phyloP scores from a whole-genome alignment of 139 green algal genomes.

The Pleodorina starrii region DNA sequence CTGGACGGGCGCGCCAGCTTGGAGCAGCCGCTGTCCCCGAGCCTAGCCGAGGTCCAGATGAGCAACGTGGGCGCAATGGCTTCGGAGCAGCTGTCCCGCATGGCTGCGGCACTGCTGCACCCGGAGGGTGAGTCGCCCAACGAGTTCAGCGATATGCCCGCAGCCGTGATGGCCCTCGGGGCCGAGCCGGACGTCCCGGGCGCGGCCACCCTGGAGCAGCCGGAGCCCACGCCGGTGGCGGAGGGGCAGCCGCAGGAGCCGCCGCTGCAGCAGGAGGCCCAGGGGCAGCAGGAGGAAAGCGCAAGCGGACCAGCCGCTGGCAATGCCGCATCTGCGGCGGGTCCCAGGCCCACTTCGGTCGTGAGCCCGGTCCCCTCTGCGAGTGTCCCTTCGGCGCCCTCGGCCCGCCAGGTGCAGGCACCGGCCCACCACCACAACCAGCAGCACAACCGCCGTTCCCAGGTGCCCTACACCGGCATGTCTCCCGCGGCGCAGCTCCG shows the following conservation, averaged over 20 bases:
- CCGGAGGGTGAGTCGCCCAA: not conserved
- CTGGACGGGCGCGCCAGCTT: not conserved
- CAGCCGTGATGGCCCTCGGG: not conserved
- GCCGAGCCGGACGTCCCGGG: not conserved
- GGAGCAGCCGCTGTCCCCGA: not conserved
- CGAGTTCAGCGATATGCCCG: not conserved
- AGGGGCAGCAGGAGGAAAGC: not conserved
- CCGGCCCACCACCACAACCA: not conserved
- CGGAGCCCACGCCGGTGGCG: not conserved
- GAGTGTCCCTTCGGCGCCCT: too few species aligned
- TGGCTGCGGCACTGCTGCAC: not conserved
- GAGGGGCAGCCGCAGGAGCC: not conserved
- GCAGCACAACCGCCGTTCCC: not conserved
- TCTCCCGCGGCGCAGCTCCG: not conserved
- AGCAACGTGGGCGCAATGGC: not conserved
- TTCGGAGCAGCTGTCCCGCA: constrained; percentile 32
- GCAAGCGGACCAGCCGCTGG: too few species aligned
- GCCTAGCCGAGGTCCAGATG: not conserved
- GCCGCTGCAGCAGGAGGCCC: too few species aligned
- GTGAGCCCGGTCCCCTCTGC: too few species aligned
- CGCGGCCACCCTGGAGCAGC: not conserved
- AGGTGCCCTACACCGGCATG: not conserved
- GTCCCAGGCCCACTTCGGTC: too few species aligned
- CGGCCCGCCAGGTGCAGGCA: not conserved
- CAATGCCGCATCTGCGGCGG: not conserved